Conservation (phyloP, 305 asterid species). For the Fraxinus baroniana region DNA sequence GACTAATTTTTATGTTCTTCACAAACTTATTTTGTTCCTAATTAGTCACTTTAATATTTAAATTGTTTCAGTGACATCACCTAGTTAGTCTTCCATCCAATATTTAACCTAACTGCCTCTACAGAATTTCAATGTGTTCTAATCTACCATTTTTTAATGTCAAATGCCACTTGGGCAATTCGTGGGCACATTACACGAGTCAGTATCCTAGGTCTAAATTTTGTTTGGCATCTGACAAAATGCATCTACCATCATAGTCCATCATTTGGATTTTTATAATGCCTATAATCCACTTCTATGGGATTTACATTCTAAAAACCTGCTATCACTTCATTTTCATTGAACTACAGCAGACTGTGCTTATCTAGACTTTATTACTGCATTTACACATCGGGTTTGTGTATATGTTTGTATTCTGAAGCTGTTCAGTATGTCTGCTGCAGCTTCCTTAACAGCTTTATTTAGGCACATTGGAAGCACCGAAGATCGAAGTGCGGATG, state of each 20-base stretch:
- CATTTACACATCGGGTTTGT: neutral
- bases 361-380: conserved; percentile 2
- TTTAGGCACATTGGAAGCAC: conserved; percentile 82
- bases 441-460: conserved; percentile 87
- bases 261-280: neutral
- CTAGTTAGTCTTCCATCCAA: neutral
- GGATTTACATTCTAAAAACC: conserved; percentile 2
- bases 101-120: neutral
- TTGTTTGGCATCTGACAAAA: conserved; percentile 13
- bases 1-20: neutral
- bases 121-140: neutral
- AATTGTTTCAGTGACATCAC: neutral
- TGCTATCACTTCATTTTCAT: neutral
- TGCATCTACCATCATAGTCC: conserved; percentile 2
- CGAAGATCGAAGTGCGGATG: conserved; percentile 76
- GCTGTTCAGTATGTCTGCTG: conserved; percentile 33
- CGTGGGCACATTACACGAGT: neutral
- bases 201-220: neutral
- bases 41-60: neutral
- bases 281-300: neutral
- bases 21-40: neutral
- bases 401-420: conserved; percentile 17
- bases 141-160: neutral
- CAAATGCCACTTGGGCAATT: neutral
- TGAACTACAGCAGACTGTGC: neutral